Evolutionary conservation across 1,284 basidiomycete species (phyloP), one percentile per base, ranked within the genome.

Genomic region (Rhodotorula sp.): DNA sequence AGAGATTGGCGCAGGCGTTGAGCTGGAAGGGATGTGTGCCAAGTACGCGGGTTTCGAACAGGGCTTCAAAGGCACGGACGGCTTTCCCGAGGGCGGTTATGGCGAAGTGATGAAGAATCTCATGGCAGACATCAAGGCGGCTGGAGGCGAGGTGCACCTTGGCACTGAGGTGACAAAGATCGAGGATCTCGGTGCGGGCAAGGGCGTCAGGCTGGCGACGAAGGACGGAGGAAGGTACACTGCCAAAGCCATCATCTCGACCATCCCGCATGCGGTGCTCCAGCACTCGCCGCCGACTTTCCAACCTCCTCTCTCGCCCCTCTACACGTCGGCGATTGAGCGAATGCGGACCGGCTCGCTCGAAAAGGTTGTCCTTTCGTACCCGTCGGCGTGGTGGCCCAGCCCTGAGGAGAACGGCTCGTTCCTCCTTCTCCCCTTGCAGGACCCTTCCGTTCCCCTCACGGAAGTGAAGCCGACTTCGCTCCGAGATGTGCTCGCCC

Each of bases 331-430:
- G 5, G 76, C 79, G 0, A 78, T 83, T 59, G 55, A 64, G 5
- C 78, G 79, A 4, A 80, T 80, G 4, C 77, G 80, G 49, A 81
- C 83, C 32, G 82, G 83, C 34, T 75, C 80, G n/a, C 79, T 83
- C 36, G 82, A 82, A 67, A 83, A 84, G 76, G 74, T 83, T n/a
- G 77, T 84, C 10, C 72, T 85, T 22, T 71, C 77, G 19, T 84
- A 84, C 75, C 69, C 78, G 0, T 47, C 72, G 2, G 79, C 82
- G 4, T 85, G 84, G 84, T 85, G 83, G 84, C 80, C 80, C 20
- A 74, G 77, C 17, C 75, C 77, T 10, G 24, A 30, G 2, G 51
- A 39, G 15, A 62, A 39, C 34, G 74, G 68, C 19, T 69, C 71
- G 10, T 77, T 66, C 67, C 66, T 77, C 68, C 61, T 77, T 30